phyloP scores from a whole-genome alignment of 169 alveolate genomes.

The Plasmodium sp. region DNA sequence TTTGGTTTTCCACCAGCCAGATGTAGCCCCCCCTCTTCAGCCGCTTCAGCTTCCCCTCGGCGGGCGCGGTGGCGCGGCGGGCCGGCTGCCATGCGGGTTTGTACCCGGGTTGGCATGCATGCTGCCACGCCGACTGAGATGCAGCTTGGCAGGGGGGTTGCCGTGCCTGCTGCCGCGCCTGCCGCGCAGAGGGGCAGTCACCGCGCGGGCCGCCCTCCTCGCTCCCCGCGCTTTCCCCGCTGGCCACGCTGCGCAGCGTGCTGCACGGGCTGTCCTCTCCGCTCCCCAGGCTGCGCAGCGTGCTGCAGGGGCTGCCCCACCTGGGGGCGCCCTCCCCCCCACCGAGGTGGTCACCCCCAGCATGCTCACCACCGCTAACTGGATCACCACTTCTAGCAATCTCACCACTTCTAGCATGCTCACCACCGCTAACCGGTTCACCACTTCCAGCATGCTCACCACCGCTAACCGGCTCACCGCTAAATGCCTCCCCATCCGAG shows the following conservation, averaged over 20 bases:
- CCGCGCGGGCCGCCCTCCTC: background rate
- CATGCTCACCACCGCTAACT: no score
- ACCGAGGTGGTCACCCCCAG: no score
- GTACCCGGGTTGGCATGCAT: background rate
- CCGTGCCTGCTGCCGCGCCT: no score
- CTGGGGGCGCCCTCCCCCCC: background rate
- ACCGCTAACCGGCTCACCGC: no score
- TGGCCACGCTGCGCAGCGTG: background rate
- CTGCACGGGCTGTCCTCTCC: background rate
- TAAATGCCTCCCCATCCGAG: background rate
- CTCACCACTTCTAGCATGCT: no score
- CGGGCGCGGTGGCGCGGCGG: background rate
- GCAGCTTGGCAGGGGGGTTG: no score
- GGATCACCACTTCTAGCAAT: background rate
- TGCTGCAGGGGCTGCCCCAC: background rate
- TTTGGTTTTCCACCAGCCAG: slow-evolving; percentile 45
- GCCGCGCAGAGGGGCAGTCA: background rate
- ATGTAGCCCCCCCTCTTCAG: slow-evolving; percentile 61
- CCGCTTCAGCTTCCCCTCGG: background rate
- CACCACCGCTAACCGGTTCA: no score
- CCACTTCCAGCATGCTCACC: no score
- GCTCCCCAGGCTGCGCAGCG: background rate
- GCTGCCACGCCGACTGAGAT: no score
- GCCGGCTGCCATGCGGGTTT: background rate
- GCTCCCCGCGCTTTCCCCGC: background rate